phyloP scores from a whole-genome alignment of 345 rosid genomes.

The Lepidium africanum region DNA sequence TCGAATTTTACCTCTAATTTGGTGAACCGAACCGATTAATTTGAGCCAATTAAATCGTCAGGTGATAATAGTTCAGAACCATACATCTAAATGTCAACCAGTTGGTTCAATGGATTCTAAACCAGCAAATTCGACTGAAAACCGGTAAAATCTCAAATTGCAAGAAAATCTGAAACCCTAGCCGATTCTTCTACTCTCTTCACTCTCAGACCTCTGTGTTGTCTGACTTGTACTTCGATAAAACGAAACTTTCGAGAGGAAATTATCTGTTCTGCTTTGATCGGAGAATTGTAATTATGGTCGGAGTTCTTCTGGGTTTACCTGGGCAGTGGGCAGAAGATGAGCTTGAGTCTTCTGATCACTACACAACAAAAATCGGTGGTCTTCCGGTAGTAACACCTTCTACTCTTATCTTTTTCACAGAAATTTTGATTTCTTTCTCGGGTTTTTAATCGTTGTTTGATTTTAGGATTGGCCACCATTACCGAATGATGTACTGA shows the following conservation, averaged over 20 bases:
- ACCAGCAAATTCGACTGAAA: not conserved
- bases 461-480: constrained; percentile 78
- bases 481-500: constrained; percentile 36
- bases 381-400: constrained; percentile 64
- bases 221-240: not conserved
- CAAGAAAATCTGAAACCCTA: not conserved
- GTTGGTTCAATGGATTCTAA: not conserved
- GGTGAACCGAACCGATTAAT: not conserved
- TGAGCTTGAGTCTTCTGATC: constrained; percentile 59
- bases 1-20: not conserved
- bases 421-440: not conserved
- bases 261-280: not conserved
- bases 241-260: not conserved
- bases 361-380: constrained; percentile 72
- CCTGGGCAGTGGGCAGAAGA: constrained; percentile 87
- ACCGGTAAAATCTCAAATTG: not conserved
- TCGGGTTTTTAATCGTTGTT: not conserved
- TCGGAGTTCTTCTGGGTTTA: constrained; percentile 47
- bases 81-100: not conserved
- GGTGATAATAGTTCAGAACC: not conserved
- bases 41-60: not conserved
- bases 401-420: not conserved
- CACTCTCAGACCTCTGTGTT: not conserved
- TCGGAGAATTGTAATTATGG: constrained; percentile 19
- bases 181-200: not conserved